Evolutionary conservation across 805 yeast species (phyloP), one percentile per base, ranked within the genome.

Genomic region (Hanseniaspora nectarophila): DNA sequence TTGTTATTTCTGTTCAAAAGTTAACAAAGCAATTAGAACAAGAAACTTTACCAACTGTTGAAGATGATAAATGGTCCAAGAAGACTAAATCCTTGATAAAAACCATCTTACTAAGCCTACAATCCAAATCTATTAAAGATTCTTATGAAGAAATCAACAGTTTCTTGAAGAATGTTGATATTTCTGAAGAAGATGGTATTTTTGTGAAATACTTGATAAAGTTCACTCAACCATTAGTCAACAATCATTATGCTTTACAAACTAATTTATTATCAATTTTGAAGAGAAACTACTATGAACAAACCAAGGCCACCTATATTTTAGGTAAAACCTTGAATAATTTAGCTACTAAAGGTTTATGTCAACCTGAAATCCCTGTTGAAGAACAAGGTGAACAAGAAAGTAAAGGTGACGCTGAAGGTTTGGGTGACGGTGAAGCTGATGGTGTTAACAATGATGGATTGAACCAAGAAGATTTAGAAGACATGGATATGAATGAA

Each of bases 401-500:
- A 58, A 96, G 88, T 56, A 81, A 79, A 8, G 95, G 92, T 64
- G 71, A 90, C 45, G 97, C 97, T 33, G 97, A 92, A 60, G 98
- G 98, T 51, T 80, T 86, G 26, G 65, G 82, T 8, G 96, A 90
- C 65, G 88, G 89, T 57, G 73, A 80, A 13, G 79, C 88, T 9
- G 82, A 77, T 53, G 82, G 80, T 62, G 84, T 80, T 16, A 70
- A 73, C 16, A 80, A 77, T 10, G 74, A 73, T 10, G 74, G 72
- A 1, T 73, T 73, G 1, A 69, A 66, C 4, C 72, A 70, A 2
- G 71, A 71, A 1, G 75, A 76, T 2, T 78, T 78, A 6, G 78
- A 79, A 4, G 71, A 82, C 4, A 95, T 88, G 61, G 55, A 53
- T 24, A 35, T 53, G 34, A 35, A 46, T 21, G 74, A 77, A 55